Evolutionary conservation across 129 eudicot genomes (phyloP).

Genomic region (Glebionis coronaria): DNA sequence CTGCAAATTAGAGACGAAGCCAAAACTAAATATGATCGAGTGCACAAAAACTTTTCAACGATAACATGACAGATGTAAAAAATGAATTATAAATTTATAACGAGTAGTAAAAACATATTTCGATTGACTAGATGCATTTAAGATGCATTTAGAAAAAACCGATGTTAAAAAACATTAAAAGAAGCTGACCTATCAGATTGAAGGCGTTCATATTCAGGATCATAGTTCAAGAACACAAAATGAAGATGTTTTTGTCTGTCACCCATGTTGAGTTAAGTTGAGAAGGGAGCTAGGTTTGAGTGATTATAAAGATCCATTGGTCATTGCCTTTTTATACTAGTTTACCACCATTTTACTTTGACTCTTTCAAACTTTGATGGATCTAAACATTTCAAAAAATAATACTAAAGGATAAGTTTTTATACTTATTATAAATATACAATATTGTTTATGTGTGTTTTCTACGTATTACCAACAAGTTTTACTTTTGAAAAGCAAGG

Average conservation of each 20-base stretch:
- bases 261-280: constrained; percentile 12
- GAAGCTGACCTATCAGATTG: constrained; percentile 63
- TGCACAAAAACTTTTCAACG: no score
- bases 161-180: no score
- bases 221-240: constrained; percentile 90
- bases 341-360: constrained; percentile 22
- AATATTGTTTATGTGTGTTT: not conserved
- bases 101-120: no score
- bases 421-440: not conserved
- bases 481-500: constrained; percentile 7
- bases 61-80: no score
- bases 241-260: constrained; percentile 39
- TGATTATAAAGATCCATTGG: constrained; percentile 21
- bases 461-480: no score
- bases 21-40: no score
- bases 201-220: constrained; percentile 92
- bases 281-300: constrained; percentile 10
- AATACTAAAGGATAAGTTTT: not conserved
- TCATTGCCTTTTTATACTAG: constrained; percentile 29
- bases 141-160: no score
- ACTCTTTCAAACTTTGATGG: constrained; percentile 26
- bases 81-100: no score
- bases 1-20: no score
- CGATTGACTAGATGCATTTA: no score
- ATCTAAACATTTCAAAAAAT: not conserved